Evolutionary conservation across 73 alveolate genomes (phyloP), one percentile per base, ranked within the genome.

Genomic region (Paramecium octaurelia): DNA sequence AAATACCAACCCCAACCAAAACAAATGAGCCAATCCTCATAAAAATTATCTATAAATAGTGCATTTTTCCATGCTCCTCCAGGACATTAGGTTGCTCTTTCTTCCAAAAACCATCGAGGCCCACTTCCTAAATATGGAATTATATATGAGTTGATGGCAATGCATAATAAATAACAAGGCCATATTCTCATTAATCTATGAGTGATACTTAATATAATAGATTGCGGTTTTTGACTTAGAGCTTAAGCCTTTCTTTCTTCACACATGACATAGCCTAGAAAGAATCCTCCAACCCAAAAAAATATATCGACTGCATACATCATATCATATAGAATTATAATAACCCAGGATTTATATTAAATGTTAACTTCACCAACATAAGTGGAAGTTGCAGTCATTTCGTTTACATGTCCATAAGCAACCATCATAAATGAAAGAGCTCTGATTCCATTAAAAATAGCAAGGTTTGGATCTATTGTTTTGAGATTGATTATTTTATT

Each of bases 1-100:
- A 87, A 77, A 87, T 87, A 87, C 89, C 93, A 87, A 20, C 89
- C 93, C 93, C 93, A 87, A 4, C 93, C 93, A 58, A 87, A 60
- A 68, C 93, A 87, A 3, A 58, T 12, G 4, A 42, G 44, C 42
- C 58, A 54, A 24, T 73, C 88, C 11, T 87, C 86, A 18, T 59
- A 64, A 35, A 87, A 29, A 68, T 87, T 87, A 60, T 87, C 93
- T n/a, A 87, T 64, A 31, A 87, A 87, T 4, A 87, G 21, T 1
- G 50, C 54, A 9, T 64, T 87, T 60, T 54, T 38, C 87, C 87
- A 87, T 16, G 86, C 77, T 11, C 73, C 88, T 10, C 88, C 42
- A n/a, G 34, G 60, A 36, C 58, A 75, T 34, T 34, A 10, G n/a
- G 59, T 21, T 29, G 34, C 35, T 75, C 60, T 9, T 40, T 31